Evolutionary conservation across 345 rosid species (phyloP), one percentile per base, ranked within the genome.

Genomic region (Mallotus nudiflorus): DNA sequence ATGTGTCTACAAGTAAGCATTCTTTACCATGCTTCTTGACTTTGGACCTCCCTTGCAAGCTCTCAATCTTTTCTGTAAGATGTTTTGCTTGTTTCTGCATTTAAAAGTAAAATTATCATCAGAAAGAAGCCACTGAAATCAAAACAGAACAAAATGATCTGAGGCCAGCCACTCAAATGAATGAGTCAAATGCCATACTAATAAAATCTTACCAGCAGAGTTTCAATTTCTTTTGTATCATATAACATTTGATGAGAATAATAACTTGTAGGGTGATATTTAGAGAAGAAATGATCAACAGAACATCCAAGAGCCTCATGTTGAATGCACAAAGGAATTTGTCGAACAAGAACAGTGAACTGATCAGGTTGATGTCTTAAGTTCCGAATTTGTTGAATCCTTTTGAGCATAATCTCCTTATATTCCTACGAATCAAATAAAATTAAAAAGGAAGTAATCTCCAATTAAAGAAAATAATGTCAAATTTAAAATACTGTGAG

Each of bases 201-300:
- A n/a, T 31, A 13, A 73, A 80, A 39, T 28, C 83, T 78, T 83
- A 91, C 98, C 87, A 78, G 55, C 52, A 88, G 82, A 75, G 79
- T 65, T 67, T 83, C 87, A 29, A 94, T 78, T 66, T 77, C 83
- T 72, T 82, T 86, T 72, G 85, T 85, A n/a, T 90, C 77, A 19
- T 88, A 87, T 68, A 91, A 60, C 85, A 91, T 88, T 77, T 82
- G 91, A 78, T 75, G 82, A 1, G 98, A 90, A 74, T 78, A 65
- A 72, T 88, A 91, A 76, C 82, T 83, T 62, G 81, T 52, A 31
- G 79, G 91, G 79, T 91, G 79, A 77, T 88, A 83, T 75, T 78
- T 90, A 66, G 91, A 86, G 71, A 94, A 94, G 73, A 94, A 91
- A 80, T 91, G 92, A 48, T 86, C 89, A 74, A 94, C 95, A 54